Evolutionary conservation across 1,284 basidiomycete genomes (phyloP).

Genomic region (Earliella scabrosa): DNA sequence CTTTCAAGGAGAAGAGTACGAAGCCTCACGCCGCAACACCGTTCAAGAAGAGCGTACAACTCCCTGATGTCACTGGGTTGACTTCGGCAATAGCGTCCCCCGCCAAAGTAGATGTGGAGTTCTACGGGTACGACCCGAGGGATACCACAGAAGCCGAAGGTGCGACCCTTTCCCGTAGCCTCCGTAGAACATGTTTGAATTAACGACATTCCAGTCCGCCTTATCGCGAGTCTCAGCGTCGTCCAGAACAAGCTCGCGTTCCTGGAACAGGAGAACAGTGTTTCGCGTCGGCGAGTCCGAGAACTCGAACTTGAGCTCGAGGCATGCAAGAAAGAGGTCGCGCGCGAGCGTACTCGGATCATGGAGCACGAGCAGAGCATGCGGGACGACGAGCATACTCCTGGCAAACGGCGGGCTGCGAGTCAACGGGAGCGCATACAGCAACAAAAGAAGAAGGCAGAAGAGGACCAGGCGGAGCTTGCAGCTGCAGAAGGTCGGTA

Average conservation of each 20-base stretch:
- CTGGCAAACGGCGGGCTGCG: constrained; percentile 13
- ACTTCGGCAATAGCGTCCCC: constrained; percentile 77
- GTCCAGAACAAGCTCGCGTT: constrained; percentile 70
- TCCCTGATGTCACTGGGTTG: constrained; percentile 81
- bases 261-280: constrained; percentile 80
- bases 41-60: constrained; percentile 45
- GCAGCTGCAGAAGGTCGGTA: constrained; percentile 47
- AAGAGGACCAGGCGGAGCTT: constrained; percentile 26
- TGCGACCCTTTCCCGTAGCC: constrained; percentile 30
- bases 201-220: constrained; percentile 49
- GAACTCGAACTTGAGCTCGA: constrained; percentile 86
- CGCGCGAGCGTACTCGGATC: constrained; percentile 64
- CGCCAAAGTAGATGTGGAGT: constrained; percentile 53
- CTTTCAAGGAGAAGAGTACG: constrained; percentile 22
- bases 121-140: constrained; percentile 52
- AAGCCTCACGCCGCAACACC: constrained; percentile 22
- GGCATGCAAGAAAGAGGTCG: constrained; percentile 74
- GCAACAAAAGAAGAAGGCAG: constrained; percentile 18
- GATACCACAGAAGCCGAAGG: constrained; percentile 66
- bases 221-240: constrained; percentile 61
- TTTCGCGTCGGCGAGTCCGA: constrained; percentile 75
- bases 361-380: constrained; percentile 54
- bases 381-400: constrained; percentile 26
- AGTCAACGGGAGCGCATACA: constrained; percentile 10
- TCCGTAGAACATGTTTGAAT: too few species aligned